Base-by-base conservation (phyloP, 371 early-diverging fungal genomes). In the Actinomucor elegans region DNA sequence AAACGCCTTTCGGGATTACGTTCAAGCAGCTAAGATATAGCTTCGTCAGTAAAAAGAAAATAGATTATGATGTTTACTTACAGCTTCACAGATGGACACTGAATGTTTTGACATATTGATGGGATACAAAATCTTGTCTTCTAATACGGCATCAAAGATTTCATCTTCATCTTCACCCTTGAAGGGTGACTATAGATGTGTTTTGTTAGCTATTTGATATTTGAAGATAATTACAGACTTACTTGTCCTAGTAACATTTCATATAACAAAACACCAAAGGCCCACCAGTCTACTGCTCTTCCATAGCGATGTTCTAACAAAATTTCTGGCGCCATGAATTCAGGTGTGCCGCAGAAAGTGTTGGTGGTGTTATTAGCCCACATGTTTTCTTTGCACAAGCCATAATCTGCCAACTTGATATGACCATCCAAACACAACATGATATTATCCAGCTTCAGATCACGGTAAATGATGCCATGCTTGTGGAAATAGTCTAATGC, bases 261-360 rank as follows among this genome's bases (percentile, higher is more conserved):
- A 67, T 97, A 99, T 36, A 99, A 85, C 61, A 99, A 71, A 4
- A 99, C 97, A 49, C 99, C 99, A 67, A 98, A 91, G 0, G 99
- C 94, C 99, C 99, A 99, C 95, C 99, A 97, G 75, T 99, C 99
- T 1, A 95, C 97, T 0, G 91, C 89, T 27, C 89, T 86, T 5
- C 90, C 93, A 69, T 99, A 99, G 34, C 86, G 85, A 68, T 93
- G 88, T 57, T 95, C 96, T 34, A 83, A 69, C 15, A 99, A 75
- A 33, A 99, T 94, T 67, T 99, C 99, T 14, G 99, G 99, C 3
- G 99, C 99, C 94, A 99, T 97, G 66, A 96, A 99, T 73, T 99
- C 99, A 12, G 99, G 99, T 15, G 99, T 99, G 32, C 99, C 99
- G 72, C 98, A 98, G 71, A 99, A 94, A 0, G 98, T 97, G 63